These are phyloP conservation scores for Naganishia antarctica DNA, from an alignment of 768 basidiomycete species.

Conservation along the genomic window DNA sequence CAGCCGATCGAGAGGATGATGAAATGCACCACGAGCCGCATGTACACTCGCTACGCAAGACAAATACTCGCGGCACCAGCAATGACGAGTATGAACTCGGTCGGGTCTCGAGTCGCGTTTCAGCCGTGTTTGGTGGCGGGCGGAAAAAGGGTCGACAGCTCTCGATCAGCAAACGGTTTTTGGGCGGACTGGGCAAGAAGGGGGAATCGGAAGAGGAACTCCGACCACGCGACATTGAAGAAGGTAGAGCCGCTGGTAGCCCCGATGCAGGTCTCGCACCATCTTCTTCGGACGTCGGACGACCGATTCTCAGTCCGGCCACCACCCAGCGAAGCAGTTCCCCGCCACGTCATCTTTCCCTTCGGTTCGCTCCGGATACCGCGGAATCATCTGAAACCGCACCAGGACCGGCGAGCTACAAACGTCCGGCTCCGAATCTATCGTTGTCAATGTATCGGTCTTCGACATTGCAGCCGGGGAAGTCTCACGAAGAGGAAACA, in stretches of 20 bases:
- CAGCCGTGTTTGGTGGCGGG: constrained; percentile 10
- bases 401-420: constrained; percentile 31
- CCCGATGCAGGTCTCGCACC: constrained; percentile 1
- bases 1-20: background rate
- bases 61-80: background rate
- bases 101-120: constrained; percentile 16
- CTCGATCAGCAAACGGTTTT: constrained; percentile 4
- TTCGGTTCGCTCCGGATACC: constrained; percentile 41
- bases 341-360: constrained; percentile 28
- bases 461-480: constrained; percentile 1
- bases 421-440: constrained; percentile 21
- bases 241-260: background rate
- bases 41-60: constrained; percentile 8
- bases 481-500: constrained; percentile 1
- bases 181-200: constrained; percentile 20
- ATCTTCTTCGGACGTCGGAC: background rate
- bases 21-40: background rate
- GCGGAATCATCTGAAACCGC: constrained; percentile 40
- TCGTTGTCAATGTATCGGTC: constrained; percentile 24
- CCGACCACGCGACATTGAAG: constrained; percentile 9
- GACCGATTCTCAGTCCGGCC: constrained; percentile 2
- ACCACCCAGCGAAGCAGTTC: constrained; percentile 17
- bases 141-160: constrained; percentile 14
- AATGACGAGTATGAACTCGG: constrained; percentile 18
- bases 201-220: constrained; percentile 9